These are phyloP conservation scores for Cladorrhinum samala DNA, from an alignment of 495 filamentous ascomycete species.

Conservation along the genomic window DNA sequence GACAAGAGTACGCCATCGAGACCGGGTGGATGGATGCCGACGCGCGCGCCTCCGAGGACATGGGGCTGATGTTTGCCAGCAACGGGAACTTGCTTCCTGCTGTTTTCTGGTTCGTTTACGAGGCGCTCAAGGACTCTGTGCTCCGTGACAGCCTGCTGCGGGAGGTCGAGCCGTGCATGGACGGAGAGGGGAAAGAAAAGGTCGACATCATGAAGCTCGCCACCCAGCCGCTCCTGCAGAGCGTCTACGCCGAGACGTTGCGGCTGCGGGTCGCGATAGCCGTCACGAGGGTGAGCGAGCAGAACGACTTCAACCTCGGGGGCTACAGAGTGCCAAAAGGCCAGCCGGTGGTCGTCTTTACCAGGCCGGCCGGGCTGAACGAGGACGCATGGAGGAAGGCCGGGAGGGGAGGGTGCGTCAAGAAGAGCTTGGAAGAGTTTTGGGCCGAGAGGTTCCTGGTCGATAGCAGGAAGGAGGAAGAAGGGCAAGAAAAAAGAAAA, in stretches of 20 bases:
- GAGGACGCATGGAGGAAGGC: not conserved
- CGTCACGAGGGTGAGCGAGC: not conserved
- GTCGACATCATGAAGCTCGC: not conserved
- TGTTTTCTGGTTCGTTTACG: not conserved
- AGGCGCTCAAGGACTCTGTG: not conserved
- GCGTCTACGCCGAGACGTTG: not conserved
- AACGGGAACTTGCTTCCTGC: not conserved
- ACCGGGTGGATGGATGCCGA: not conserved
- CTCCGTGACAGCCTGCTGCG: not conserved
- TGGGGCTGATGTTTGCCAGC: not conserved
- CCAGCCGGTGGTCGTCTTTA: not conserved
- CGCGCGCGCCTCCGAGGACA: not conserved
- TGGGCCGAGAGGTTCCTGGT: not conserved
- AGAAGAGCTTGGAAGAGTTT: not conserved
- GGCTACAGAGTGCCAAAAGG: not conserved
- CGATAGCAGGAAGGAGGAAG: too few relatives aligned
- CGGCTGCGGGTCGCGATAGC: not conserved
- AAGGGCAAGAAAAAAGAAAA: too few relatives aligned
- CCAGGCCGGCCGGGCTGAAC: not conserved
- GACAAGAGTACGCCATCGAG: not conserved
- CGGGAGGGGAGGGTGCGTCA: not conserved
- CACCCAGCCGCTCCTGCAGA: not conserved
- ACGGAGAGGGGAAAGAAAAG: not conserved
- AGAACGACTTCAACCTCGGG: not conserved
- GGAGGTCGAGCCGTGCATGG: not conserved